Base-by-base conservation (phyloP, 2,329 filamentous ascomycete genomes). In the Chlorencoelia australis region DNA sequence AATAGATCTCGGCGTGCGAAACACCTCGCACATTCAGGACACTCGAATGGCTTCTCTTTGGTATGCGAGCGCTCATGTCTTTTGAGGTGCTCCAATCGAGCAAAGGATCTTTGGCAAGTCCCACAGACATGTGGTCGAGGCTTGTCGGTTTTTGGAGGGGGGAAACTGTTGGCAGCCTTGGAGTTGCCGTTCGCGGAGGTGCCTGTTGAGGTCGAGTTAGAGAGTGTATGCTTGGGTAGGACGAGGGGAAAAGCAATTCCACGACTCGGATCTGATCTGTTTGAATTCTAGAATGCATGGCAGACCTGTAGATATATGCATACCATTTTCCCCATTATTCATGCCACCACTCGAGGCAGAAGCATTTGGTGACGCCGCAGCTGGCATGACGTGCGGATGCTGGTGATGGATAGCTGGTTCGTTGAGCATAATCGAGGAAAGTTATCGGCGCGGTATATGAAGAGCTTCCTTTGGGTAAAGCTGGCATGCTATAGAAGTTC, bases 51-150 rank as follows among this genome's bases (percentile, higher is more conserved):
- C 68, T 98, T 98, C 65, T 98, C 56, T 37, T 98, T 95, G 29
- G 88, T 95, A 59, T 95, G 88, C n/a, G 87, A 94, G 44, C 91
- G 77, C 64, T 96, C 91, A 62, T 98, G 91, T 43, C 91, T 82
- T 66, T 98, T 98, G 49, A 98, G 67, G 60, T 98, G 91, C 64
- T 98, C 91, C 51, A 98, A 67, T 43, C 91, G 79, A 40, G 91
- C 91, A 60, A 98, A 98, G 20, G 85, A 94, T 47, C 91, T 79
- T 53, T 79, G 75, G 61, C 91, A 98, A 31, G 88, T 96, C 26
- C 70, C 77, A 66, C 91, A 98, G 42, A 94, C 79, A 62, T 98
- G 91, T 47, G 91, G 91, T 46, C 89, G 77, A 39, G 91, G 91
- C 67, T 96, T 98, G 63, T 98, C 91, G 45, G 87, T 94, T 67